These are phyloP conservation scores for Zizania latifolia DNA, from an alignment of 176 grass and related monocot species.

Conservation along the genomic window DNA sequence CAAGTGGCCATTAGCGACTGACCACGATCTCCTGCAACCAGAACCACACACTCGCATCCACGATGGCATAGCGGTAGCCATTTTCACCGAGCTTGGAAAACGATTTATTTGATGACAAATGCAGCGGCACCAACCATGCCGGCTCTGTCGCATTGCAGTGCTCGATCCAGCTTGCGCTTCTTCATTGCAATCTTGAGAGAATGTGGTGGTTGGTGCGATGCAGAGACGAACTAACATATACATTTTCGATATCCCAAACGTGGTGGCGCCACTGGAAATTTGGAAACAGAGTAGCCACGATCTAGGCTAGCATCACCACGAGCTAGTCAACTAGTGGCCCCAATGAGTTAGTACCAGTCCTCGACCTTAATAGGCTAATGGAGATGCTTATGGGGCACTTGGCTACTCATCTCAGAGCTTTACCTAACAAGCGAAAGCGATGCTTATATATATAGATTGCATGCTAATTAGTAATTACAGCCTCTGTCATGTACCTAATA, in stretches of 20 bases:
- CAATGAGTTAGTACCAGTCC: background rate
- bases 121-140: background rate
- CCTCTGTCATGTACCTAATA: background rate
- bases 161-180: background rate
- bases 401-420: background rate
- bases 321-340: background rate
- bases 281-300: background rate
- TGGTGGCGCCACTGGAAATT: background rate
- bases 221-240: background rate
- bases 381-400: background rate
- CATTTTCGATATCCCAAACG: background rate
- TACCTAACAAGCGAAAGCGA: constrained; percentile 18
- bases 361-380: background rate
- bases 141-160: background rate
- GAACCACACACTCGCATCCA: background rate
- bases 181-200: background rate
- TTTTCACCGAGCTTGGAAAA: background rate
- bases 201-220: background rate
- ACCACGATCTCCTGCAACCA: background rate
- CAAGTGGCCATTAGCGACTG: background rate
- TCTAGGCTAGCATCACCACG: background rate
- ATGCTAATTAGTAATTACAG: too few relatives aligned
- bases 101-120: background rate
- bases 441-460: background rate
- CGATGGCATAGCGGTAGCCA: too few relatives aligned